Conservation (phyloP, 306 rosid species). For the Hippophae tibetana region DNA sequence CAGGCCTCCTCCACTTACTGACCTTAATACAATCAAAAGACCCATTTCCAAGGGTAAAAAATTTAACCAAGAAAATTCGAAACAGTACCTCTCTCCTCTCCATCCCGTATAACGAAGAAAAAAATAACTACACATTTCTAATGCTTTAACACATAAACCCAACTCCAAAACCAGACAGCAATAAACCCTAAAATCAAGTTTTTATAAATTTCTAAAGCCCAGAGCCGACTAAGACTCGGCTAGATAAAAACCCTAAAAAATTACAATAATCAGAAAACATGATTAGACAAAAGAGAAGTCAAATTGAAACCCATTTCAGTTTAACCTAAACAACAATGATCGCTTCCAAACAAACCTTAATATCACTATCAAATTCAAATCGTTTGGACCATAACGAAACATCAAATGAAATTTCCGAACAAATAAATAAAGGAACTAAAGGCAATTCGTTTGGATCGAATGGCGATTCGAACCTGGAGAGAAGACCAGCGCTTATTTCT, state of each 20-base stretch:
- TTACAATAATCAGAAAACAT: constrained; percentile 19
- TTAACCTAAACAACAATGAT: constrained; percentile 25
- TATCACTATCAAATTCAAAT: not conserved
- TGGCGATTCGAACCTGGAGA: constrained; percentile 59
- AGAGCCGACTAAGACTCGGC: constrained; percentile 16
- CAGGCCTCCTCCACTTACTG: constrained; percentile 4
- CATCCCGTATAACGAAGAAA: not conserved
- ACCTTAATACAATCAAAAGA: constrained; percentile 10
- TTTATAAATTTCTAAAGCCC: not conserved
- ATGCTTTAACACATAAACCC: constrained; percentile 31
- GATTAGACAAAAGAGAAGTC: constrained; percentile 19
- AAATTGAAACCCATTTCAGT: constrained; percentile 15
- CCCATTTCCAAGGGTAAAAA: constrained; percentile 7
- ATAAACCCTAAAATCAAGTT: constrained; percentile 36
- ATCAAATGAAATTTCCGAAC: not conserved
- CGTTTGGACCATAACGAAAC: constrained; percentile 7
- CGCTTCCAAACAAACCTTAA: constrained; percentile 31
- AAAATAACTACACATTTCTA: constrained; percentile 9
- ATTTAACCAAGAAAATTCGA: constrained; percentile 7
- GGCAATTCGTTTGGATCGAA: constrained; percentile 40
- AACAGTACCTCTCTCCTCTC: not conserved
- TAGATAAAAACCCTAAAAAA: constrained; percentile 17
- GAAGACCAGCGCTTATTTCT: constrained; percentile 33
- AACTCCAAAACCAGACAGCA: constrained; percentile 13
- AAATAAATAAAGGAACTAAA: constrained; percentile 6